These are phyloP conservation scores for Camelina neglecta DNA, from an alignment of 345 rosid species.

Conservation along the genomic window DNA sequence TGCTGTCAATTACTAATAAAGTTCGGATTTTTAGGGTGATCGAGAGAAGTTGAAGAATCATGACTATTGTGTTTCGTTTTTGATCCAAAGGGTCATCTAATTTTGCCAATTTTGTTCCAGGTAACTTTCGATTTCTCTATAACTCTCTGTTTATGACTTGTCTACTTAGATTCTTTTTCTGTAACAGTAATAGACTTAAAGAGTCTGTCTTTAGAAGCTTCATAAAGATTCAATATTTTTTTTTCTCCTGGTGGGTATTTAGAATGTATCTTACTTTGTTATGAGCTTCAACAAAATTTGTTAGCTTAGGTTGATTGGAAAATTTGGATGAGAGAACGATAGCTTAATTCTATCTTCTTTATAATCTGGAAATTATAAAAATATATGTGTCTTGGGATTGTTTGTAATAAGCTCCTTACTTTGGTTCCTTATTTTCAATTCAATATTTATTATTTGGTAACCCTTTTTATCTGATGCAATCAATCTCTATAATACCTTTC, in stretches of 20 bases:
- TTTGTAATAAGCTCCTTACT: conserved; percentile 19
- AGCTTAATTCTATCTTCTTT: background rate
- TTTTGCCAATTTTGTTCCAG: conserved; percentile 18
- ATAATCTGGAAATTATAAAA: background rate
- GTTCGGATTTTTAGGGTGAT: conserved; percentile 28
- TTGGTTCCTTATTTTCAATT: conserved; percentile 14
- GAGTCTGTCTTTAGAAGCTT: background rate
- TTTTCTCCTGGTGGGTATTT: conserved; percentile 2
- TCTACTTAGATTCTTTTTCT: conserved; percentile 10
- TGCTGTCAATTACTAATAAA: background rate
- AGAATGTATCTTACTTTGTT: conserved; percentile 3
- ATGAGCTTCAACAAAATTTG: background rate
- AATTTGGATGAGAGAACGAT: conserved; percentile 14
- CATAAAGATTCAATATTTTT: conserved; percentile 8
- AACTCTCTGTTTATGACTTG: conserved; percentile 27
- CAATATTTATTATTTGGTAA: conserved; percentile 20
- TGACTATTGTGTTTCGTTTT: conserved; percentile 21
- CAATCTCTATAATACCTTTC: conserved; percentile 40
- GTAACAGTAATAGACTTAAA: background rate
- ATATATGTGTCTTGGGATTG: conserved; percentile 12
- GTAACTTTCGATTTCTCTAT: conserved; percentile 19
- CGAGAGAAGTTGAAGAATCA: conserved; percentile 20
- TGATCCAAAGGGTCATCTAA: conserved; percentile 33
- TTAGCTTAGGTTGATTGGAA: background rate
- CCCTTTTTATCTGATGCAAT: conserved; percentile 11